Base-by-base conservation (phyloP, 176 grass and related monocot species). In the Elaeis guineensis region DNA sequence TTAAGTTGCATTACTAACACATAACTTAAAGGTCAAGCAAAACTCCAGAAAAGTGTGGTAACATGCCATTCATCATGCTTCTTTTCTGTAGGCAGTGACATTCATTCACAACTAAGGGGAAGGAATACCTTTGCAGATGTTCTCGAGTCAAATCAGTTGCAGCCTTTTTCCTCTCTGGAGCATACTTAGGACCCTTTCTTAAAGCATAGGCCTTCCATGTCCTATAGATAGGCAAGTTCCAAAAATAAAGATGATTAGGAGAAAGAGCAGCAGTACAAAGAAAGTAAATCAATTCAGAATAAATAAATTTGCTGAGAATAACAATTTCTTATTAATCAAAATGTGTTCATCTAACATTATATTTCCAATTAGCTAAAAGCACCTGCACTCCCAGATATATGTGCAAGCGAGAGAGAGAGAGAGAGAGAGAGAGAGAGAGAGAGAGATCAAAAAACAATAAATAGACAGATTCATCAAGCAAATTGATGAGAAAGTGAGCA, bases 141-240 rank as follows among this genome's bases (percentile, higher is more conserved):
- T 98, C 93, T 76, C 82, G 58, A 71, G 72, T 92, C 60, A 92
- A 81, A 92, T 98, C 84, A 83, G 88, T 98, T 21, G 84, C 88
- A 52, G 86, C 70, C 15, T 71, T 81, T 83, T 89, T 89, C 57
- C 93, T 98, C 76, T 98, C 81, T 57, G 72, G 17, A 72, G 89
- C 84, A 58, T 89, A 98, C 65, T 98, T 81, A 11, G 93, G 59
- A 49, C 93, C 93, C 71, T 98, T 98, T 77, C 79, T 85, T 60
- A 98, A 54, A 58, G 87, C 78, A 29, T 92, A 86, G 57, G 87
- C 86, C 75, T 74, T 83, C 59, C 73, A 71, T 62, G 83, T 92
- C 59, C 93, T 98, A 30, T 63, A 25, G 35, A 44, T 44, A 44
- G 9, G 35, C 7, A 12, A 44, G 8, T 12, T 2, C 35, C 35